Conservation (phyloP, 257 asterid genomes). For the Cordia subcordata region DNA sequence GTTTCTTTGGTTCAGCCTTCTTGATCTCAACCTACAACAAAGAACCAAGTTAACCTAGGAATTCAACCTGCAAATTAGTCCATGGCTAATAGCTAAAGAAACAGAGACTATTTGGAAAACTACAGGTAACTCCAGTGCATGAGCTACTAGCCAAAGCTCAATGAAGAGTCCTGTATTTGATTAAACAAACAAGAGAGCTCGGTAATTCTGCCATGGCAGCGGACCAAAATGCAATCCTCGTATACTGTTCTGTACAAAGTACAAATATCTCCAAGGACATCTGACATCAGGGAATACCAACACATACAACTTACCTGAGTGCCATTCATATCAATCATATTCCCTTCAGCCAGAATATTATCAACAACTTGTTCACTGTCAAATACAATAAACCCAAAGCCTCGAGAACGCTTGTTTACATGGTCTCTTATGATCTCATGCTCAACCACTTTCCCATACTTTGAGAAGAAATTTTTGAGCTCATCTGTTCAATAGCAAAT, state of each 20-base stretch:
- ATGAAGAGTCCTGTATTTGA: too few species aligned
- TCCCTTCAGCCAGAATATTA: constrained; percentile 47
- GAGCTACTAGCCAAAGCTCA: background rate
- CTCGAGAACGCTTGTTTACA: constrained; percentile 55
- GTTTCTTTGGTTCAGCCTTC: constrained; percentile 65
- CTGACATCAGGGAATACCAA: background rate
- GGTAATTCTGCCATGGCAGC: too few species aligned
- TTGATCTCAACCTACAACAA: constrained; percentile 56
- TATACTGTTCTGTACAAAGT: background rate
- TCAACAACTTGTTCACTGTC: constrained; percentile 53
- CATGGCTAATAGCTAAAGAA: background rate
- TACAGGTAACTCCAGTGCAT: background rate
- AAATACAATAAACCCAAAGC: constrained; percentile 54
- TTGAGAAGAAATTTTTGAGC: constrained; percentile 46
- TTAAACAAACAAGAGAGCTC: too few species aligned
- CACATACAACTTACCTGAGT: constrained; percentile 35
- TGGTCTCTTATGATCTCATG: constrained; percentile 61
- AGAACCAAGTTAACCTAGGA: constrained; percentile 7
- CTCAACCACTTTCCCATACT: constrained; percentile 49
- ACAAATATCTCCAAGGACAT: background rate
- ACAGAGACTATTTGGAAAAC: background rate
- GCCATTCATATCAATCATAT: constrained; percentile 50
- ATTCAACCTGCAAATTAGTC: background rate
- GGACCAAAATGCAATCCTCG: background rate
- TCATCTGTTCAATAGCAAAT: constrained; percentile 38